Conservation (phyloP, 2,329 filamentous ascomycete genomes). For the Trichoderma atrobrunneum region DNA sequence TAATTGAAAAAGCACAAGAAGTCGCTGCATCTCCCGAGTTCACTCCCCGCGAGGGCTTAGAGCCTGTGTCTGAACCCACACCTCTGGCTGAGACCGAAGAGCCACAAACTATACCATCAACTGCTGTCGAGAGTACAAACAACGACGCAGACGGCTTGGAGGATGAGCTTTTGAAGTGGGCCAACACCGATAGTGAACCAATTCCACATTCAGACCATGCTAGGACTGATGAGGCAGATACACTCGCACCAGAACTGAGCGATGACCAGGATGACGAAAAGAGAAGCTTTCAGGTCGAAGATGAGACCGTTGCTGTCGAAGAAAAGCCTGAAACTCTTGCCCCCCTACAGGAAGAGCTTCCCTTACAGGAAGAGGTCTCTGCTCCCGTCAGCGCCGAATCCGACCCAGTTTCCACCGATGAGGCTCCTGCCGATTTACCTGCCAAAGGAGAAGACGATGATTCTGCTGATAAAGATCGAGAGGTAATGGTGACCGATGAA, state of each 20-base stretch:
- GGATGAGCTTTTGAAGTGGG: conserved; percentile 6
- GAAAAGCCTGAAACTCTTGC: neutral
- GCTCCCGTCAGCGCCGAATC: neutral
- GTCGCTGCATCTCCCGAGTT: neutral
- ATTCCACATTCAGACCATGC: neutral
- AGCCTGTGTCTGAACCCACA: neutral
- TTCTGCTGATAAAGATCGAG: neutral
- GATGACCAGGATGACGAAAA: conserved; percentile 23
- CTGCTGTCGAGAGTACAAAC: neutral
- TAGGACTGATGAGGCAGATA: neutral
- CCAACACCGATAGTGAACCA: conserved; percentile 2
- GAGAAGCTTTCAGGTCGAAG: conserved; percentile 23
- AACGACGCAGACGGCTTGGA: neutral
- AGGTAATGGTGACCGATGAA: neutral
- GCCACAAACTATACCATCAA: neutral
- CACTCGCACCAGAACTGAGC: conserved; percentile 16
- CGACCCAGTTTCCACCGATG: neutral
- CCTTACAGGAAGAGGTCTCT: neutral
- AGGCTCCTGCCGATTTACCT: neutral
- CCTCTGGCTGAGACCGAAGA: neutral
- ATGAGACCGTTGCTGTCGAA: neutral
- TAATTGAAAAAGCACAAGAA: neutral
- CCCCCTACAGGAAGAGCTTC: neutral
- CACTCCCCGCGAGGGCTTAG: neutral
- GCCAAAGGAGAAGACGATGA: neutral